Conservation (phyloP, 805 yeast genomes). For the Blastobotrys peoriensis region DNA sequence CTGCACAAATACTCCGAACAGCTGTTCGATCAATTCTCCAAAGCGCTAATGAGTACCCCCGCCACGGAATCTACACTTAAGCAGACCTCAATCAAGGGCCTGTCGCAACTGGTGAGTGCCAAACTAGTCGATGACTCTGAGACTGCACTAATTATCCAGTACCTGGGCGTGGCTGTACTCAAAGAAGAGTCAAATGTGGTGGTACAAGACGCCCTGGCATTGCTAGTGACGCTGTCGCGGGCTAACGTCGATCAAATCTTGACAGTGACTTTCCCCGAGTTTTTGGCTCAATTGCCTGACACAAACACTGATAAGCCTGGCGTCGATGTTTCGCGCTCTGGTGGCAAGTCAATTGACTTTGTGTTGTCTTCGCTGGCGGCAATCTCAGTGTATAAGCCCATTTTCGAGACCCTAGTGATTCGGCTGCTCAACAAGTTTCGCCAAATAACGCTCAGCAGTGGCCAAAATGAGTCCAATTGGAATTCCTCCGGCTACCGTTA, state of each 20-base stretch:
- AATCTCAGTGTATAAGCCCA: conserved; percentile 30
- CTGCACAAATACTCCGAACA: conserved; percentile 55
- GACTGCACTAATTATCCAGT: conserved; percentile 54
- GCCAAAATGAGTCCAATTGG: too few species aligned
- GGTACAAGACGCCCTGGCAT: conserved; percentile 46
- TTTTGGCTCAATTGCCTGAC: conserved; percentile 48
- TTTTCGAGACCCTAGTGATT: conserved; percentile 35
- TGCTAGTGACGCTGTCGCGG: conserved; percentile 46
- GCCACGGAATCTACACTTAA: conserved; percentile 63
- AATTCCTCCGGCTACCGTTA: conserved; percentile 14
- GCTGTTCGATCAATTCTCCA: conserved; percentile 60
- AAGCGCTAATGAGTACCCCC: conserved; percentile 61
- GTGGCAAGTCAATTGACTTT: conserved; percentile 18
- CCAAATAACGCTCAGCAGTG: conserved; percentile 12
- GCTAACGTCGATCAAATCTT: conserved; percentile 27
- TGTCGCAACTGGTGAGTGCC: conserved; percentile 40
- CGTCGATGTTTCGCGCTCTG: neutral
- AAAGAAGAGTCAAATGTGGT: conserved; percentile 47
- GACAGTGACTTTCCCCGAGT: conserved; percentile 46
- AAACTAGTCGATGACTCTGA: conserved; percentile 50
- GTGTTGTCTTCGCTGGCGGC: conserved; percentile 29
- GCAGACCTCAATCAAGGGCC: conserved; percentile 57
- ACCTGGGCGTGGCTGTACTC: conserved; percentile 56
- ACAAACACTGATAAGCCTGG: conserved; percentile 20
- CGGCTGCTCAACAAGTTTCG: conserved; percentile 33